Evolutionary conservation across 257 asterid genomes (phyloP), one percentile per base, ranked within the genome.

Genomic region (Coffea canephora): DNA sequence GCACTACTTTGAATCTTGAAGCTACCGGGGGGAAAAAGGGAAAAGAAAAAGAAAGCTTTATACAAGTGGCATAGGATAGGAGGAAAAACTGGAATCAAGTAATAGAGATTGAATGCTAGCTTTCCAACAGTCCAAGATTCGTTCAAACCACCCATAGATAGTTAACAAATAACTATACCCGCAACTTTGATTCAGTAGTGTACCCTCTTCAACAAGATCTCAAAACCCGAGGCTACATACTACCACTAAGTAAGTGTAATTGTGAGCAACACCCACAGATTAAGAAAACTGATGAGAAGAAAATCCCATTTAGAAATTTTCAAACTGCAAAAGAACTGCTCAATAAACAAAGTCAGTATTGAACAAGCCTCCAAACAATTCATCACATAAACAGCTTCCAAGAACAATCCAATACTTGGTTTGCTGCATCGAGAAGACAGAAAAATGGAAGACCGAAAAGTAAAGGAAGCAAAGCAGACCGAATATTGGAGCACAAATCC

Each of bases 401-500:
- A 41, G 36, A 69, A 69, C 52, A 69, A 39, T 19, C 13, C 50
- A 69, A 27, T 64, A 64, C 41, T 64, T 64, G 16, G 31, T 61
- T 6, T 59, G 23, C 18, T 55, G 1, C 11, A 75, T 27, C 50
- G 27, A 10, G 61, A 36, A 55, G 13, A 19, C 70, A 31, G 15
- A 36, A 75, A 34, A 43, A 31, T 19, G 4, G 19, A 45, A 59
- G 49, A 5, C 10, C 52, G 73, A 66, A 62, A 62, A 39, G 12
- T 36, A 41, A 34, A 55, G 62, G 3, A 36, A 49, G 52, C 36
- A 18, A 71, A 80, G 34, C 64, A 39, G 81, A 94, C 98, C 93
- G 97, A 88, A 76, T 86, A 94, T 84, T 94, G 98, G 79, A 94
- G 88, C 46, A 90, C 2, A 74, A 94, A 91, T 0, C 98, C 98